Conservation (phyloP, 225 moss, liverwort and hornwort genomes). For the Straminergon stramineum region DNA sequence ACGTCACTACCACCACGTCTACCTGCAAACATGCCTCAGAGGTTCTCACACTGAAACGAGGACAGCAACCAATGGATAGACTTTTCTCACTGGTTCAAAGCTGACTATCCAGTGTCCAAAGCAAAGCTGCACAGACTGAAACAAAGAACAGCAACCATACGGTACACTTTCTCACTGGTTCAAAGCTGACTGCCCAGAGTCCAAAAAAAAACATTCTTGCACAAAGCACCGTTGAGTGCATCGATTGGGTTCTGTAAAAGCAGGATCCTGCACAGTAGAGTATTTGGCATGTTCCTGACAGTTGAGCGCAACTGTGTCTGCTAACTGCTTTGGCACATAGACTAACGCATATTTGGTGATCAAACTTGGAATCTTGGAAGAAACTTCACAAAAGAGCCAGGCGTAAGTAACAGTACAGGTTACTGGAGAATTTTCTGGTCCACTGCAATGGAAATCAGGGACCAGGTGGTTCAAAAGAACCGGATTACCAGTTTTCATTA, state of each 20-base stretch:
- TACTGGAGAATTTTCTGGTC: background rate
- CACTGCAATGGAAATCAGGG: background rate
- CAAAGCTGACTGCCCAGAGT: background rate
- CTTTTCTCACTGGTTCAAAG: background rate
- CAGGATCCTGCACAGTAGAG: background rate
- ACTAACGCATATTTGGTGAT: background rate
- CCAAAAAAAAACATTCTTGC: conserved; percentile 6
- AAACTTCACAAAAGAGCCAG: background rate
- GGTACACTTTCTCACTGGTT: background rate
- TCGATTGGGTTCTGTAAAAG: background rate
- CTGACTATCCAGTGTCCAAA: background rate
- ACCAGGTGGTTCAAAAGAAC: background rate
- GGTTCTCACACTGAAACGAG: background rate
- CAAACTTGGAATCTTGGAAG: background rate
- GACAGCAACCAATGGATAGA: background rate
- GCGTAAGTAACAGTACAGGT: background rate
- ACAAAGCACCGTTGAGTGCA: background rate
- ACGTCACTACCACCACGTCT: background rate
- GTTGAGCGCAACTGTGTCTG: background rate
- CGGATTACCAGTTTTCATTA: background rate
- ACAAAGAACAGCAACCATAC: background rate
- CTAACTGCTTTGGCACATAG: background rate
- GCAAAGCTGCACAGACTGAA: background rate
- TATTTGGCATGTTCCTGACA: background rate
- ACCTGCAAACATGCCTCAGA: background rate